phyloP scores from a whole-genome alignment of 192 early-diverging fungal genomes.

The Entomortierella lignicola region DNA sequence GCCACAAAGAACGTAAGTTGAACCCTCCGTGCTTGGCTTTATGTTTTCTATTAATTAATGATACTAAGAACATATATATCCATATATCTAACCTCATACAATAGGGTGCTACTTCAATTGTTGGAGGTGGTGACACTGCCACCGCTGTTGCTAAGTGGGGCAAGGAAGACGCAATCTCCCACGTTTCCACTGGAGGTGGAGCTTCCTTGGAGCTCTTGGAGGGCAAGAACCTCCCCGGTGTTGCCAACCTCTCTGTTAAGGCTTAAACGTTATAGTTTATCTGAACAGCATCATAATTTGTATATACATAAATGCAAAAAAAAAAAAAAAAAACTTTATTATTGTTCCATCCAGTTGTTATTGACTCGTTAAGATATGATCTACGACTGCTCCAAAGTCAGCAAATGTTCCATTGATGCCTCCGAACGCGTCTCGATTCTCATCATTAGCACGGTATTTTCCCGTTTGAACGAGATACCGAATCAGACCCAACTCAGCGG shows the following conservation, averaged over 20 bases:
- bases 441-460: slow-evolving; percentile 84
- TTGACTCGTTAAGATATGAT: slow-evolving; percentile 59
- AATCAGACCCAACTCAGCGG: slow-evolving; percentile 77
- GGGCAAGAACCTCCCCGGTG: slow-evolving; percentile 90
- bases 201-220: slow-evolving; percentile 96
- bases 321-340: not conserved
- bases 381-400: slow-evolving; percentile 75
- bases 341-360: not conserved
- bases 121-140: slow-evolving; percentile 98
- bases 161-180: slow-evolving; percentile 86
- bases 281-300: slow-evolving; percentile 5
- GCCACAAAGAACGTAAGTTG: slow-evolving; percentile 72
- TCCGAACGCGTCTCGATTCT: slow-evolving; percentile 57
- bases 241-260: slow-evolving; percentile 72
- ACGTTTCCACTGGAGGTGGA: slow-evolving; percentile 97
- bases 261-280: slow-evolving; percentile 8
- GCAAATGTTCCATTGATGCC: slow-evolving; percentile 66
- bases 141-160: slow-evolving; percentile 93
- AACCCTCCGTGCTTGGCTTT: too few relatives aligned
- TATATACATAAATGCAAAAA: slow-evolving; percentile 20
- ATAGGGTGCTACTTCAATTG: slow-evolving; percentile 86
- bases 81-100: not conserved
- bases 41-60: too few relatives aligned
- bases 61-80: not conserved
- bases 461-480: slow-evolving; percentile 77